Evolutionary conservation across 1,139 yeast genomes (phyloP).

Genomic region (Sugiyamaella pinicola): DNA sequence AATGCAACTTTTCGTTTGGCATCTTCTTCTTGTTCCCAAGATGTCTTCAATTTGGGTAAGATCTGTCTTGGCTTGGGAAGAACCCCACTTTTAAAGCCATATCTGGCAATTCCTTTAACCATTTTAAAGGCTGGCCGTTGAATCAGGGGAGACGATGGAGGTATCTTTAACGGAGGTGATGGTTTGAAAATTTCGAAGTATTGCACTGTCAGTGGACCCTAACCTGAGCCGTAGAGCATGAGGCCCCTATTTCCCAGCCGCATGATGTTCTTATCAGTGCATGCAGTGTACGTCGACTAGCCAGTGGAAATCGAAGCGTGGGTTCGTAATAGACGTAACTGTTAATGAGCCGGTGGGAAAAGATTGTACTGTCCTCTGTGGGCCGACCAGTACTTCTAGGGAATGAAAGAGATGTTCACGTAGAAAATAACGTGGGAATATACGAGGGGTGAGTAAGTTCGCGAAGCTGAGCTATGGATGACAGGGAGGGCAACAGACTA

Average conservation of each 20-base stretch:
- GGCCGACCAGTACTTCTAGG: conserved; percentile 51
- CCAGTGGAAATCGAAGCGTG: no score
- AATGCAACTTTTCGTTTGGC: conserved; percentile 63
- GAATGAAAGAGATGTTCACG: conserved; percentile 48
- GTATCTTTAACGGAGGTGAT: no score
- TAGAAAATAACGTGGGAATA: conserved; percentile 41
- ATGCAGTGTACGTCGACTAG: no score
- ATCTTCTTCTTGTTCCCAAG: conserved; percentile 43
- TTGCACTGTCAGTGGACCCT: background rate
- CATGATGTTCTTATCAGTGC: conserved; percentile 2
- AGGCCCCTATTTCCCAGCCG: background rate
- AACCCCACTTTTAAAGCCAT: conserved; percentile 70
- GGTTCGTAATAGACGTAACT: no score
- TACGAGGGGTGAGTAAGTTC: conserved; percentile 38
- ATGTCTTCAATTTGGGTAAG: conserved; percentile 52
- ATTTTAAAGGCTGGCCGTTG: conserved; percentile 30
- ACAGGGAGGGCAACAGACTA: background rate
- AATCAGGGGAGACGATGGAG: background rate
- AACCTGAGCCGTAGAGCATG: background rate
- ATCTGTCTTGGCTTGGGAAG: conserved; percentile 75
- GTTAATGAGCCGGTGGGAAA: conserved; percentile 44
- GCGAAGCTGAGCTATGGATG: background rate
- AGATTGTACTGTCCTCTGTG: conserved; percentile 50
- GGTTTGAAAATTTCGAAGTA: conserved; percentile 3
- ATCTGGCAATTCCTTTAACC: conserved; percentile 52